Evolutionary conservation across 2,329 filamentous ascomycete genomes (phyloP).

Genomic region (Aaosphaeria pasadenensis): DNA sequence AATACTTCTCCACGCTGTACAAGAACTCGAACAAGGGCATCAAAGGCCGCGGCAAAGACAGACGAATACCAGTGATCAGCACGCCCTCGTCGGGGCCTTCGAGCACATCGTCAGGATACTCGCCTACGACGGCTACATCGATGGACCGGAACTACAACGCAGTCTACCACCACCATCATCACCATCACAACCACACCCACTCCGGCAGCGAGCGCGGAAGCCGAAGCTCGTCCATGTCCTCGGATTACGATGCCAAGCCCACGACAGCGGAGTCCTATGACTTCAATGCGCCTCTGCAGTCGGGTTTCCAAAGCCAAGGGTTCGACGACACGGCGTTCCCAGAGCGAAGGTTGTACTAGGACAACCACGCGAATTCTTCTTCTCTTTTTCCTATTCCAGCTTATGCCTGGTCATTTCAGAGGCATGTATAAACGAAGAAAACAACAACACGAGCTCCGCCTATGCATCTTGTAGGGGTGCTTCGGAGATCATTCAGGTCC

Average conservation of each 20-base stretch:
- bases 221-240: constrained; percentile 31
- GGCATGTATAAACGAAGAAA: too few species aligned
- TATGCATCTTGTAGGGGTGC: too few species aligned
- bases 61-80: constrained; percentile 54
- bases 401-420: too few species aligned
- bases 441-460: too few species aligned
- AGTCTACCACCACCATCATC: constrained; percentile 13
- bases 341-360: constrained; percentile 31
- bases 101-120: constrained; percentile 21
- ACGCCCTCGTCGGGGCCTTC: constrained; percentile 22
- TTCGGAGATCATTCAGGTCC: too few species aligned
- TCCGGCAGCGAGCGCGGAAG: constrained; percentile 31
- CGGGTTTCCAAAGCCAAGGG: constrained; percentile 19
- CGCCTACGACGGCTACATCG: constrained; percentile 15
- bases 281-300: constrained; percentile 26
- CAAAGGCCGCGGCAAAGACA: constrained; percentile 87
- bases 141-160: constrained; percentile 18
- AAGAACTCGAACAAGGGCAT: constrained; percentile 99
- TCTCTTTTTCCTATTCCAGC: too few species aligned
- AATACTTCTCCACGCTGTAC: constrained; percentile 84
- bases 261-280: constrained; percentile 22
- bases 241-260: constrained; percentile 22
- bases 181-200: constrained; percentile 1
- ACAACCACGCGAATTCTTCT: not conserved
- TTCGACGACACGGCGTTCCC: constrained; percentile 37